Evolutionary conservation across 768 basidiomycete genomes (phyloP).

Genomic region (Phaffia tasmanica): DNA sequence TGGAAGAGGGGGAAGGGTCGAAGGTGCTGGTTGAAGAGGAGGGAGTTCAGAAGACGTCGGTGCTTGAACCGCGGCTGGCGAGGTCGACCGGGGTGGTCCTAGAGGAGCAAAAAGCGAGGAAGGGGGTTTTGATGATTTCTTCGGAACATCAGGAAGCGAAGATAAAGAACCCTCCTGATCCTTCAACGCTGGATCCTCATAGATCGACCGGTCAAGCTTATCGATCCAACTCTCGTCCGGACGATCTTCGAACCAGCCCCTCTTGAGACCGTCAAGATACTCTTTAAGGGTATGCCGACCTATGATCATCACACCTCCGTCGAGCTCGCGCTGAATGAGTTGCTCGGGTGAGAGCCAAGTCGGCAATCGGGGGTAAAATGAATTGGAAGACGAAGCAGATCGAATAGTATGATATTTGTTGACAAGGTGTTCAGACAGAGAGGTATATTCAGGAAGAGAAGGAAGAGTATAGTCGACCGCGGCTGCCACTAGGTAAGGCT

Average conservation of each 20-base stretch:
- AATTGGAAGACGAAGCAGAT: constrained; percentile 52
- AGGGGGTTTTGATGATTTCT: constrained; percentile 13
- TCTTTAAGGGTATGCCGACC: constrained; percentile 90
- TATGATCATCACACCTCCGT: constrained; percentile 74
- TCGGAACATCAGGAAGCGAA: neutral
- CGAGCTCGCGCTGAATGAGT: constrained; percentile 50
- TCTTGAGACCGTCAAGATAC: constrained; percentile 73
- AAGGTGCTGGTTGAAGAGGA: constrained; percentile 6
- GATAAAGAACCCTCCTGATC: neutral
- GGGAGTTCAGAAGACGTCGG: neutral
- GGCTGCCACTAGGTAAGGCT: constrained; percentile 91
- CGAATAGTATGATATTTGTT: constrained; percentile 62
- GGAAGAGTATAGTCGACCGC: constrained; percentile 85
- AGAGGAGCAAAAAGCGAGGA: constrained; percentile 6
- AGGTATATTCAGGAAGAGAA: constrained; percentile 70
- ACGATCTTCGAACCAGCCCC: constrained; percentile 62
- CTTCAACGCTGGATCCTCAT: constrained; percentile 52
- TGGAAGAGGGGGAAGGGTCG: constrained; percentile 20
- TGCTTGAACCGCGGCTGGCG: neutral
- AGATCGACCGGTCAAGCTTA: constrained; percentile 56
- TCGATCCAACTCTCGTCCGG: constrained; percentile 55
- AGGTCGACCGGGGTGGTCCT: neutral
- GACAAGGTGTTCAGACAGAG: constrained; percentile 63
- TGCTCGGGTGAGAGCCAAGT: constrained; percentile 45
- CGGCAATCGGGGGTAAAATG: constrained; percentile 33